phyloP scores from a whole-genome alignment of 441 rosid genomes.

The Gossypium trilobum region DNA sequence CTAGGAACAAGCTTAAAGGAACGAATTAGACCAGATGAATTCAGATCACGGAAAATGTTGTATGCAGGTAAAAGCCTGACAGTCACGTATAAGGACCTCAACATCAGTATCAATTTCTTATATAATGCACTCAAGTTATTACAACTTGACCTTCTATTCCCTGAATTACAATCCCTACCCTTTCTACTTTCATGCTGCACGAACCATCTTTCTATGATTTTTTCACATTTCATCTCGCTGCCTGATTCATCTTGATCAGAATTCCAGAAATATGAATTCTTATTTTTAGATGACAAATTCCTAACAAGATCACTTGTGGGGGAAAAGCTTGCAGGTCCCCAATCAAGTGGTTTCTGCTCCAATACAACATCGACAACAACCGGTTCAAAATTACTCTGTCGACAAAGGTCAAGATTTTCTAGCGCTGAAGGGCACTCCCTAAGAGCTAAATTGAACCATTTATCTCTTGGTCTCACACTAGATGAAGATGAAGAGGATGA shows the following conservation, averaged over 20 bases:
- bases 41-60: constrained; percentile 66
- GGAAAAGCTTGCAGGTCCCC: constrained; percentile 39
- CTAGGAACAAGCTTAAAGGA: constrained; percentile 61
- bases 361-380: constrained; percentile 80
- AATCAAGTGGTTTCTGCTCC: constrained; percentile 45
- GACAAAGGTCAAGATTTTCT: constrained; percentile 67
- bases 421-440: constrained; percentile 71
- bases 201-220: constrained; percentile 85
- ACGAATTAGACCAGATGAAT: constrained; percentile 52
- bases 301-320: constrained; percentile 38
- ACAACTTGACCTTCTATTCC: constrained; percentile 53
- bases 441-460: constrained; percentile 85
- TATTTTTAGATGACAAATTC: constrained; percentile 45
- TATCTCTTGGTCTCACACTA: constrained; percentile 73
- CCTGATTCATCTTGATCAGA: constrained; percentile 61
- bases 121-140: constrained; percentile 47
- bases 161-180: constrained; percentile 40
- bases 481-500: constrained; percentile 70
- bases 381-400: constrained; percentile 54
- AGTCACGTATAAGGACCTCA: constrained; percentile 76
- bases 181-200: constrained; percentile 67
- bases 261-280: constrained; percentile 36
- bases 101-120: constrained; percentile 64
- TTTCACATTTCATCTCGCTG: constrained; percentile 42
- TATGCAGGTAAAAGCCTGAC: constrained; percentile 91